A percentile compares a stretch with the other conserved stretches of the same genome.
phyloP scores from a whole-genome alignment of 495 filamentous ascomycete species.

The Trichoderma orchidacearum region DNA sequence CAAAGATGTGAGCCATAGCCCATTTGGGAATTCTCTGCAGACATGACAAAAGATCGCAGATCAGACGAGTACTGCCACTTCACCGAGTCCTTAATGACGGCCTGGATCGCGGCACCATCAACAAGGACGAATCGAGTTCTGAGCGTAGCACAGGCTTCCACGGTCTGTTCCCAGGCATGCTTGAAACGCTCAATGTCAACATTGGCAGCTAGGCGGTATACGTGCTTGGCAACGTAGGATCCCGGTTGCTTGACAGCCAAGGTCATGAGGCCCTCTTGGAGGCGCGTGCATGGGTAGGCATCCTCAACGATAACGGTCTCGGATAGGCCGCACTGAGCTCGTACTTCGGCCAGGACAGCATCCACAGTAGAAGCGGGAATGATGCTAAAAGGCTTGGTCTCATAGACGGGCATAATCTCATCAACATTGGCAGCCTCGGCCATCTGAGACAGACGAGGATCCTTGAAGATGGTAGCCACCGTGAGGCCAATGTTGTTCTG shows the following conservation, averaged over 20 bases:
- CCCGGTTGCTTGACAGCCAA: conserved; percentile 23
- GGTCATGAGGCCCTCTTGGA: conserved; percentile 38
- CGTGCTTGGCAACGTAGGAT: conserved; percentile 26
- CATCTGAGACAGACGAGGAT: background rate
- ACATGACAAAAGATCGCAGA: background rate
- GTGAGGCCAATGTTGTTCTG: conserved; percentile 2
- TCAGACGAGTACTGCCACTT: background rate
- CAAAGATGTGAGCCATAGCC: conserved; percentile 1
- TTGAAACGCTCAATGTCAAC: conserved; percentile 29
- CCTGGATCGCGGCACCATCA: conserved; percentile 8
- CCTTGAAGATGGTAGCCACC: background rate
- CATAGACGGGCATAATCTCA: conserved; percentile 13
- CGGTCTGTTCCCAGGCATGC: conserved; percentile 35
- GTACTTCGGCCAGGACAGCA: background rate
- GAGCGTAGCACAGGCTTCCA: conserved; percentile 45
- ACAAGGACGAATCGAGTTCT: conserved; percentile 33
- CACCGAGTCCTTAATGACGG: conserved; percentile 7
- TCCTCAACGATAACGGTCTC: background rate
- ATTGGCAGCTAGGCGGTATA: conserved; percentile 23
- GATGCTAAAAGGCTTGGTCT: background rate
- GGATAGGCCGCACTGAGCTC: background rate
- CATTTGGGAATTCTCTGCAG: background rate
- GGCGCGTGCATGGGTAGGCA: background rate
- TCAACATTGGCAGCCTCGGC: background rate
- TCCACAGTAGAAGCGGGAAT: background rate